These are phyloP conservation scores for Neurospora intermedia DNA, from an alignment of 495 filamentous ascomycete species.

Conservation along the genomic window DNA sequence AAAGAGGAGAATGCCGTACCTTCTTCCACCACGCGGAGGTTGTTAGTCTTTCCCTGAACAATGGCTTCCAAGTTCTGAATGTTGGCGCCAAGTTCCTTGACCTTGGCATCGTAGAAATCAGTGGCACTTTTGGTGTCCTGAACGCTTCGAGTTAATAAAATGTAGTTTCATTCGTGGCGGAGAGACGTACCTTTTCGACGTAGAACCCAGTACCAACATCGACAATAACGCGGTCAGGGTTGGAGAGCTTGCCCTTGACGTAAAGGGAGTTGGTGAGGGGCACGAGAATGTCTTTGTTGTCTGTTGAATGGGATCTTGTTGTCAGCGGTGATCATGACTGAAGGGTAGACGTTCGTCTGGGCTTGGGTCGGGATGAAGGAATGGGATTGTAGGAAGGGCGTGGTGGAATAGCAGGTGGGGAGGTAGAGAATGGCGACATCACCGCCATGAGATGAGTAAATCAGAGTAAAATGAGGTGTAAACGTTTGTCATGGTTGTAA, in stretches of 20 bases:
- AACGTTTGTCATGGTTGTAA: not conserved
- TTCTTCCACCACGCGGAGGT: conserved; percentile 80
- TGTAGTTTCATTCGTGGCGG: not conserved
- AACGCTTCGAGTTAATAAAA: not conserved
- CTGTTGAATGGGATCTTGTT: conserved; percentile 8
- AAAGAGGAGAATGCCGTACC: conserved; percentile 38
- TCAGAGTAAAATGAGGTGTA: not conserved
- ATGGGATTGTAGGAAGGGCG: not conserved
- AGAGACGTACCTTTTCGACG: conserved; percentile 67
- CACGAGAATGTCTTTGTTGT: conserved; percentile 62
- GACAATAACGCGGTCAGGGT: conserved; percentile 73
- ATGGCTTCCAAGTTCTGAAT: conserved; percentile 80
- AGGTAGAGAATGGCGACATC: not conserved
- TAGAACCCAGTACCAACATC: conserved; percentile 96
- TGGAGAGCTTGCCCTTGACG: conserved; percentile 70
- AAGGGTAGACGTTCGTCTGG: not conserved
- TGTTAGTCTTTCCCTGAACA: conserved; percentile 72
- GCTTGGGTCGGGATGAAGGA: not conserved
- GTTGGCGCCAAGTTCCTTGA: conserved; percentile 67
- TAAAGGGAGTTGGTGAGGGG: conserved; percentile 90
- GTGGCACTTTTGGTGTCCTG: conserved; percentile 61
- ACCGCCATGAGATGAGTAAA: not conserved
- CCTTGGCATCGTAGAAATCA: conserved; percentile 77
- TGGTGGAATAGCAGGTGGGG: not conserved
- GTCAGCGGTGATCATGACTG: not conserved